Evolutionary conservation across 2,329 filamentous ascomycete species (phyloP), one percentile per base, ranked within the genome.

Genomic region (Phyllosticta ampelicida): DNA sequence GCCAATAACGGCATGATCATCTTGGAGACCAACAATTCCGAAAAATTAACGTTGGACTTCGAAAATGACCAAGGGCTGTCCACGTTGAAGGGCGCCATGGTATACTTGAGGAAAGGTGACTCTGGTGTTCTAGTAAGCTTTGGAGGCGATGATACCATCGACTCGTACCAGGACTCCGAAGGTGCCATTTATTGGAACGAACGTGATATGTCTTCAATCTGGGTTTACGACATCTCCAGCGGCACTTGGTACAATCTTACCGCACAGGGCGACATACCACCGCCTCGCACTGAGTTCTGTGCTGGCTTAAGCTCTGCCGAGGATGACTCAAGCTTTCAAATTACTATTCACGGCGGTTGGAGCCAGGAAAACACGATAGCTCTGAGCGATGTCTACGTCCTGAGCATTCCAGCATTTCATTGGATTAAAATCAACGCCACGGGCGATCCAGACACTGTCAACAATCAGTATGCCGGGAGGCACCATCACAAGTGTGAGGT

Each of bases 261-360:
- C 3, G 58, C 58, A n/a, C 54, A 13, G 1, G 58, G 58, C 21
- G 55, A 56, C 13, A 51, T 60, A 16, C 58, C 54, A 3, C 20
- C 26, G 6, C 18, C 16, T 13, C 54, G 58, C 18, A 36, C 21
- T 20, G 54, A 56, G 16, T 60, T 60, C 26, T 60, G 58, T 19
- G 58, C 54, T 6, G 55, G 52, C 10, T 55, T 60, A 16, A 53
- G 49, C 20, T 20, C 54, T 3, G 54, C 58, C 3, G 49, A 54
- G 16, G 58, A 60, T 20, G 44, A 56, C 20, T 60, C 58, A 6
- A 55, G 52, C 29, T 56, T 60, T 20, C 58, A 60, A 26, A 57
- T 60, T 30, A 58, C 58, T 21, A 58, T 60, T 9, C 19, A 53
- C 18, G 58, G 49, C 16, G 58, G 58, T n/a, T 60, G 58, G 58